Base-by-base conservation (phyloP, 148 eudicot genomes). In the Vaccinium vitisidaea region DNA sequence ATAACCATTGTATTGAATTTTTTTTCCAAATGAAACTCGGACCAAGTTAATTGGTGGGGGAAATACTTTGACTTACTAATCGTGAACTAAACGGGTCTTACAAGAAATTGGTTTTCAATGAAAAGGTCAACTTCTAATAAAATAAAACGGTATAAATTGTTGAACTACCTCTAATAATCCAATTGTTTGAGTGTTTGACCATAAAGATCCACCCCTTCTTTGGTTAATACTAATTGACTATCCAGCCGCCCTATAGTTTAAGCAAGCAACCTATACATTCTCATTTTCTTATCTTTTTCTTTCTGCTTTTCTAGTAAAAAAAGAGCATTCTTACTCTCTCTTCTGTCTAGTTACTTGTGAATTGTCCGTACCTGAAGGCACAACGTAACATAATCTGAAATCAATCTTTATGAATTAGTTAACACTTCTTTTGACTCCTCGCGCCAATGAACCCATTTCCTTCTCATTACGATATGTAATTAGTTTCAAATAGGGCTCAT, bases 141-240 rank as follows among this genome's bases (percentile, higher is more conserved):
- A 65, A 23, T 65, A 3, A 25, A 65, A 65, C 30, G 10, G 23
- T 30, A 9, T 10, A 65, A n/a, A 23, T 2, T 27, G 70, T 65
- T 65, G 70, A 65, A 65, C 70, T 65, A 65, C 70, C 70, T 65
- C 13, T n/a, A 23, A 65, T 10, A n/a, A 65, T 65, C 70, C 70
- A 65, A 65, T 23, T 65, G 70, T 69, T 69, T 69, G 39, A 65
- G 10, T 65, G 70, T 69, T 69, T 69, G 39, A 69, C 74, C 39
- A 27, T 23, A 4, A 12, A 13, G 74, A 69, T 69, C 74, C 30
- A 32, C 70, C 70, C 32, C 8, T 23, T 11, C 70, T n/a, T 65
- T 65, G 70, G 70, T 65, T 65, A 65, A 10, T n/a, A 16, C 23
- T 32, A 32, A 27, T 12, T 27, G 36, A 27, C 7, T 69, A 25